phyloP scores from a whole-genome alignment of 108 stramenopile species.

The Nitzschia inconspicua region DNA sequence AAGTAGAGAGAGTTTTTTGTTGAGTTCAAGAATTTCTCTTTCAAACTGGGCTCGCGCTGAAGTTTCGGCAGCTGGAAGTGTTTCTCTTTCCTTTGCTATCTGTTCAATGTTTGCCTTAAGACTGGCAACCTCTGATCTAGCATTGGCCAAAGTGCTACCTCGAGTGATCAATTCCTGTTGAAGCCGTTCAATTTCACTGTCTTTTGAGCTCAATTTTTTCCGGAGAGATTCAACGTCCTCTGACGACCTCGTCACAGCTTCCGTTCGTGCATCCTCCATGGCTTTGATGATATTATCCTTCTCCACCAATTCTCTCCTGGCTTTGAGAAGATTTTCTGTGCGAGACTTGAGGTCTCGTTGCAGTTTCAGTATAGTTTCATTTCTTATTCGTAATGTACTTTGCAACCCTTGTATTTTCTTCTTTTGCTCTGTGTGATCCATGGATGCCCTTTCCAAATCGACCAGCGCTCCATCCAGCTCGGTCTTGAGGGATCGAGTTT shows the following conservation, averaged over 20 bases:
- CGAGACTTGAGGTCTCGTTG: background rate
- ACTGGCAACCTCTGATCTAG: too few relatives aligned
- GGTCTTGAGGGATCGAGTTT: background rate
- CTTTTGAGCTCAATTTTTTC: background rate
- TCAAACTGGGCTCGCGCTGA: too few relatives aligned
- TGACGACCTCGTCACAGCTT: background rate
- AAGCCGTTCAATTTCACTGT: background rate
- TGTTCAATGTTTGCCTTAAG: too few relatives aligned
- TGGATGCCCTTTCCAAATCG: slow-evolving; percentile 1
- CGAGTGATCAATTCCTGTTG: background rate
- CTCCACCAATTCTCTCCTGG: background rate
- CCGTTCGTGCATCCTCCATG: background rate
- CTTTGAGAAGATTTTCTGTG: background rate
- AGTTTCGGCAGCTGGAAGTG: too few relatives aligned
- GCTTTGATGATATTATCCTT: background rate
- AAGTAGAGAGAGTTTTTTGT: too few relatives aligned
- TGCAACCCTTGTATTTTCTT: background rate
- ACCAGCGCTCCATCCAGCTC: slow-evolving; percentile 5
- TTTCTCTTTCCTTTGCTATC: too few relatives aligned
- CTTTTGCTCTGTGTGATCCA: slow-evolving; percentile 4
- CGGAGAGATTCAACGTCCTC: background rate
- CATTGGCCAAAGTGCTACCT: too few relatives aligned
- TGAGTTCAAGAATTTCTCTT: too few relatives aligned
- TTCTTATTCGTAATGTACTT: background rate
- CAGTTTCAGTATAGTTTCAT: background rate